A percentile compares a stretch with the other conserved stretches of the same genome.
These are phyloP conservation scores for Xerocomus nothofagi DNA, from an alignment of 1,284 basidiomycete genomes.

Conservation along the genomic window DNA sequence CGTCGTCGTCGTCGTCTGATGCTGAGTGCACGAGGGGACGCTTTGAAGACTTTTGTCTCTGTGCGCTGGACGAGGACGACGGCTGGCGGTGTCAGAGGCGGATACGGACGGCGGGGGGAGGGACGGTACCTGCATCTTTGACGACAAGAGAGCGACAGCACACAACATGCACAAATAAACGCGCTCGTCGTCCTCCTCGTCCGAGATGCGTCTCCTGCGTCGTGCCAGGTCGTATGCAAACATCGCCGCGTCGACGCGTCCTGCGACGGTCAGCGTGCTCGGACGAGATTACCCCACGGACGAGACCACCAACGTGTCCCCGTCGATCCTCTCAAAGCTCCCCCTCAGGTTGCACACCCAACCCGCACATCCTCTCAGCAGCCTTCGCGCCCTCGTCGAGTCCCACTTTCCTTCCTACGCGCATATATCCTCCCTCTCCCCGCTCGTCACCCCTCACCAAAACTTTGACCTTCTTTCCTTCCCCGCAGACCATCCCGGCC, in stretches of 20 bases:
- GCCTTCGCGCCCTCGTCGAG: slow-evolving; percentile 85
- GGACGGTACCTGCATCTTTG: slow-evolving; percentile 25
- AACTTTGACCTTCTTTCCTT: slow-evolving; percentile 99
- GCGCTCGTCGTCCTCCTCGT: slow-evolving; percentile 8
- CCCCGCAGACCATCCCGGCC: slow-evolving; percentile 90
- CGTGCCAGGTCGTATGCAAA: slow-evolving; percentile 17
- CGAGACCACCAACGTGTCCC: slow-evolving; percentile 81
- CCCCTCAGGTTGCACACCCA: slow-evolving; percentile 72
- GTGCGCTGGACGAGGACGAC: slow-evolving; percentile 8
- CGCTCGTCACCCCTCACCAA: slow-evolving; percentile 86
- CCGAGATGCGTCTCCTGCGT: slow-evolving; percentile 23
- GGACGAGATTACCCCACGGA: slow-evolving; percentile 70
- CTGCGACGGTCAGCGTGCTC: slow-evolving; percentile 41
- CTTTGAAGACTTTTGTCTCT: slow-evolving; percentile 25
- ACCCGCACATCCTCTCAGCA: slow-evolving; percentile 82
- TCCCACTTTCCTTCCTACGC: slow-evolving; percentile 74
- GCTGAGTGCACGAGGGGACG: slow-evolving; percentile 30
- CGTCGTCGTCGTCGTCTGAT: slow-evolving; percentile 24
- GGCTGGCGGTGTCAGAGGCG: slow-evolving; percentile 17
- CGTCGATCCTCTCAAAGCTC: slow-evolving; percentile 79
- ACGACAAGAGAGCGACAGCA: slow-evolving; percentile 16
- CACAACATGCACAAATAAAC: slow-evolving; percentile 28
- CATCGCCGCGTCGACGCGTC: slow-evolving; percentile 31
- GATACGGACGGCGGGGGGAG: neutral
- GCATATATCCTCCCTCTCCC: slow-evolving; percentile 73